A percentile compares a stretch with the other conserved stretches of the same genome.
phyloP scores from a whole-genome alignment of 129 eudicot genomes.

The carrot (Daucus carota) region DH1_v3.0 NC_030383.2:59909001-59909500 shows the following conservation, averaged over 20 bases:
- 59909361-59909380: no score
- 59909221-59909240: constrained; percentile 72
- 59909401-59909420: no score
- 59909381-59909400: no score
- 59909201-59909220: no score
- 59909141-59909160: constrained; percentile 73
- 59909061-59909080: constrained; percentile 78
- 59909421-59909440: no score
- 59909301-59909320: no score
- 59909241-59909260: constrained; percentile 82
- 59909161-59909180: constrained; percentile 89
- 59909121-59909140: constrained; percentile 60
- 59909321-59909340: no score
- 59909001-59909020: constrained; percentile 15
- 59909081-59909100: constrained; percentile 81
- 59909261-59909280: constrained; percentile 71
- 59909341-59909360: no score
- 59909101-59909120: constrained; percentile 69
- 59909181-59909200: no score
- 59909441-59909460: not conserved
- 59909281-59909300: constrained; percentile 47
- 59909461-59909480: constrained; percentile 72
- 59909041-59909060: constrained; percentile 70
- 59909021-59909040: constrained; percentile 68
- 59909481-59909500: constrained; percentile 62